Percentiles rank a stretch among this genome's conserved stretches.
Evolutionary conservation across 257 asterid species (phyloP).

Genomic region (Jaltomata sinuosa): DNA sequence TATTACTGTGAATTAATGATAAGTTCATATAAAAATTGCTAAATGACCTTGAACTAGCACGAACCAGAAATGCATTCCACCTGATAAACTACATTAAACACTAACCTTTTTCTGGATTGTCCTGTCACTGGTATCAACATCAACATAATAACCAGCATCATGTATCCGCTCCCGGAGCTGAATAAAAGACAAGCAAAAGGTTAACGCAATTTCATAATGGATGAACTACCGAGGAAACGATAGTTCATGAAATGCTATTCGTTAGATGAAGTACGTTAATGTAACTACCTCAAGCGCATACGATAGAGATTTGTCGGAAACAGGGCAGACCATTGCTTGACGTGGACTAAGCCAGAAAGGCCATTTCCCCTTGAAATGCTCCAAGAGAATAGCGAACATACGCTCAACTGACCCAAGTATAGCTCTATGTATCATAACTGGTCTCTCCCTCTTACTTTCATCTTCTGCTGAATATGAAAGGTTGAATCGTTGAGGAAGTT

Average conservation of each 20-base stretch:
- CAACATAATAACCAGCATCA: slow-evolving; percentile 74
- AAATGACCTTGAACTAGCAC: neutral
- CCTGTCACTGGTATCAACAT: slow-evolving; percentile 78
- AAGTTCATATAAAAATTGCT: neutral
- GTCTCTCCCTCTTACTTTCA: slow-evolving; percentile 82
- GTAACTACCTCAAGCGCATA: slow-evolving; percentile 65
- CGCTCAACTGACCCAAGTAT: slow-evolving; percentile 95
- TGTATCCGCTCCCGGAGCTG: slow-evolving; percentile 73
- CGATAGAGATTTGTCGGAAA: slow-evolving; percentile 77
- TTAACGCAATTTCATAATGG: neutral
- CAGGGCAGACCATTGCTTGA: slow-evolving; percentile 96
- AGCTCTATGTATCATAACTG: slow-evolving; percentile 96
- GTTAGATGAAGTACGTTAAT: neutral
- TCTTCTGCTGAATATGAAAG: slow-evolving; percentile 92
- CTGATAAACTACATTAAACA: neutral
- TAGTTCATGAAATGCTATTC: neutral
- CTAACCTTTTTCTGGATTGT: slow-evolving; percentile 89
- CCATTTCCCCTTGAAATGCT: slow-evolving; percentile 97
- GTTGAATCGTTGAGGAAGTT: slow-evolving; percentile 90
- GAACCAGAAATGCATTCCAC: neutral
- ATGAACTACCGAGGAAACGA: neutral
- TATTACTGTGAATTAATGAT: neutral
- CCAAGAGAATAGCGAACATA: slow-evolving; percentile 92
- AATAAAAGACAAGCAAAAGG: slow-evolving; percentile 1
- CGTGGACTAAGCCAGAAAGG: slow-evolving; percentile 99